Evolutionary conservation across 2,329 filamentous ascomycete species (phyloP).

Genomic region (Cryoendolithus antarcticus): DNA sequence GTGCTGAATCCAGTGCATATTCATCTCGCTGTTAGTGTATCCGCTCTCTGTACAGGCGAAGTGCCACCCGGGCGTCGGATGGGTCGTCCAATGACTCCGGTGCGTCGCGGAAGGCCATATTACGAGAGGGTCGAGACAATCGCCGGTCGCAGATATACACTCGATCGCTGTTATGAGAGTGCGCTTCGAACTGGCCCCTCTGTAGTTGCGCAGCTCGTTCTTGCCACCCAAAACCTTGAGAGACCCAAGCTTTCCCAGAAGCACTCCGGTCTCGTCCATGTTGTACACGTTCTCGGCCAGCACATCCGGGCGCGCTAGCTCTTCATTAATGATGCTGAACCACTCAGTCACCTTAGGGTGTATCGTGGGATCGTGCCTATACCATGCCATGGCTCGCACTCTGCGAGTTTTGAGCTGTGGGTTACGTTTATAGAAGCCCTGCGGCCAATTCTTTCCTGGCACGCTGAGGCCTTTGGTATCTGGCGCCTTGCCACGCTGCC

Average conservation of each 20-base stretch:
- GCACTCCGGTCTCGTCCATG: slow-evolving; percentile 24
- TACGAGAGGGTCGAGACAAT: background rate
- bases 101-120: background rate
- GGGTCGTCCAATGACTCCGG: background rate
- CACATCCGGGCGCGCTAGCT: slow-evolving; percentile 13
- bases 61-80: background rate
- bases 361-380: slow-evolving; percentile 13
- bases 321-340: slow-evolving; percentile 21
- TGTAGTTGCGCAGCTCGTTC: slow-evolving; percentile 13
- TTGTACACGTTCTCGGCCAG: slow-evolving; percentile 23
- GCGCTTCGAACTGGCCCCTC: slow-evolving; percentile 16
- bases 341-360: slow-evolving; percentile 17
- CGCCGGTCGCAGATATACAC: slow-evolving; percentile 14
- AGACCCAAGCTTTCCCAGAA: slow-evolving; percentile 17
- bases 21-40: background rate
- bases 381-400: slow-evolving; percentile 16
- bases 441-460: slow-evolving; percentile 12
- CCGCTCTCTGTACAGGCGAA: background rate
- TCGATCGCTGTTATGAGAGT: slow-evolving; percentile 16
- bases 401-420: slow-evolving; percentile 15
- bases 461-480: no score
- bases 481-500: no score
- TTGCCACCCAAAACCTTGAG: slow-evolving; percentile 20
- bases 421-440: slow-evolving; percentile 14
- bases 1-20: no score